Evolutionary conservation across 441 rosid genomes (phyloP), one percentile per base, ranked within the genome.

Genomic region (Mallotus repandus): DNA sequence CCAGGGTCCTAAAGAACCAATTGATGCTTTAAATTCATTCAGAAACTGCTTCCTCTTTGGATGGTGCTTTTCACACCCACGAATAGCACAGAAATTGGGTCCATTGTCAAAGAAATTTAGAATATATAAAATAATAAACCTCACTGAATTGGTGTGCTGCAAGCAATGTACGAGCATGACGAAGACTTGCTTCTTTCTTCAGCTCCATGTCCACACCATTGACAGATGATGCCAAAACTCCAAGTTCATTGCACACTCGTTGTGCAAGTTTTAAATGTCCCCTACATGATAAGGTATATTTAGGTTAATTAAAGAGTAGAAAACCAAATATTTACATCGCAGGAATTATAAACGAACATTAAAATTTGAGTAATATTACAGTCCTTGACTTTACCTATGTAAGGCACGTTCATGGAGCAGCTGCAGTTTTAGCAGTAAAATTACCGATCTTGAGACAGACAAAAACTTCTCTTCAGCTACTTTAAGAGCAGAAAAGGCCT

Each of bases 121-220:
- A 46, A 45, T 21, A 45, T 14, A 41, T 69, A 66, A 73, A 68
- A 63, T 66, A 64, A 69, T 66, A 63, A 85, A 96, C 99, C 99
- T 93, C 89, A 70, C 89, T 82, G 84, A 86, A 93, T 84, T 96
- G 97, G 69, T 96, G 90, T 59, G 97, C 98, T 63, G 98, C 97
- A 78, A 96, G 97, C 85, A 96, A 86, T 22, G 97, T 96, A 57
- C 97, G 91, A 75, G 94, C 93, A 83, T 85, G 91, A 66, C 94
- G 91, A 86, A 96, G 89, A 84, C 93, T 81, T 79, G 98, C 97
- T 85, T 89, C 97, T 77, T 87, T 86, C 82, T 96, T 93, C 76
- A 91, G 81, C 72, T 90, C 94, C 91, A 90, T 86, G 84, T 93
- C 99, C 66, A 96, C 99, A 75, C 94, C 97, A 76, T 83, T 61